A percentile compares a stretch with the other conserved stretches of the same genome.
These are phyloP conservation scores for Colletotrichum nymphaeae DNA, from an alignment of 2,329 filamentous ascomycete species.

Conservation along the genomic window DNA sequence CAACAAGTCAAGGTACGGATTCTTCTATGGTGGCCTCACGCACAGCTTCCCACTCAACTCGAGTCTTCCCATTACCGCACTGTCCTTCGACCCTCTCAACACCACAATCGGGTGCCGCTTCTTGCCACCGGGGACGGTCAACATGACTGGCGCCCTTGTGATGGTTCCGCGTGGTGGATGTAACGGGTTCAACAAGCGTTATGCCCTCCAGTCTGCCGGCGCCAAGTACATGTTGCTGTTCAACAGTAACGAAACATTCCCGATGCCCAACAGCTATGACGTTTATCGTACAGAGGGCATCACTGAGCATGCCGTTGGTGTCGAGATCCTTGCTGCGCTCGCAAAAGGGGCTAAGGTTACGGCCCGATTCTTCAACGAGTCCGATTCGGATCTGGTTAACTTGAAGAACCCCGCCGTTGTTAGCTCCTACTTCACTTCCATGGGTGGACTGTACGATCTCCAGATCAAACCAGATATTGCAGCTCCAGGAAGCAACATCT, in stretches of 20 bases:
- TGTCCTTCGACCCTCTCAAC: constrained; percentile 38
- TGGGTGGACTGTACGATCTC: constrained; percentile 64
- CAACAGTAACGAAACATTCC: constrained; percentile 41
- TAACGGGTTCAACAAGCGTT: constrained; percentile 43
- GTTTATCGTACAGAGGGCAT: background rate
- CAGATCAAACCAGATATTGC: constrained; percentile 62
- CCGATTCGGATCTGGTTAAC: background rate
- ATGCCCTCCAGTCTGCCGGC: constrained; percentile 50
- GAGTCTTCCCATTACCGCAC: constrained; percentile 39
- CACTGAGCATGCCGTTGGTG: background rate
- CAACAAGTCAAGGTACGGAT: constrained; percentile 23
- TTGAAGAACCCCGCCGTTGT: constrained; percentile 8
- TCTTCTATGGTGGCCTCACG: constrained; percentile 9
- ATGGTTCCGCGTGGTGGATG: constrained; percentile 43
- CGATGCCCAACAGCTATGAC: constrained; percentile 5
- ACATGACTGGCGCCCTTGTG: constrained; percentile 54
- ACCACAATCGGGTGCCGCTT: constrained; percentile 51
- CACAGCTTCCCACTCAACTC: constrained; percentile 18
- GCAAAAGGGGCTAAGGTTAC: constrained; percentile 8
- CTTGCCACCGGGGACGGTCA: constrained; percentile 48
- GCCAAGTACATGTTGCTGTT: constrained; percentile 55
- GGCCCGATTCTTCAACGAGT: constrained; percentile 12
- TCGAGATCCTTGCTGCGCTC: constrained; percentile 7
- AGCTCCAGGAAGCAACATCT: constrained; percentile 60
- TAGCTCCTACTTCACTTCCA: constrained; percentile 55